phyloP scores from a whole-genome alignment of 1,139 yeast species.

The Candida tetrigidarum region DNA sequence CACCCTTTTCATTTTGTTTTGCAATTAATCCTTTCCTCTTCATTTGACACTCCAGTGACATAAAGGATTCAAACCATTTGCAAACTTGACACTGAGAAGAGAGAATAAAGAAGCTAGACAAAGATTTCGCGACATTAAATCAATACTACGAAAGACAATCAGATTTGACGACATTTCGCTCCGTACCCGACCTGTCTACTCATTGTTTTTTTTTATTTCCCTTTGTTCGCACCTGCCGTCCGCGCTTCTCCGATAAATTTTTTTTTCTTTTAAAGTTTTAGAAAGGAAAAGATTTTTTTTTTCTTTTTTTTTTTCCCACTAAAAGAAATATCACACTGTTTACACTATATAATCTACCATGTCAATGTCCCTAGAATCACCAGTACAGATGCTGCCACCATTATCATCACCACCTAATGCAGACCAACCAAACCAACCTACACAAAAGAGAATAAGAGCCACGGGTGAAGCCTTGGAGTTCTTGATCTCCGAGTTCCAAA shows the following conservation, averaged over 20 bases:
- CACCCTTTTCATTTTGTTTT: too few species aligned
- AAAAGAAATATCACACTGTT: too few species aligned
- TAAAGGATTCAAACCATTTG: neutral
- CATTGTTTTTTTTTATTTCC: neutral
- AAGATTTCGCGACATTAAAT: constrained; percentile 1
- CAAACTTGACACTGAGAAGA: neutral
- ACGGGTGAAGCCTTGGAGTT: constrained; percentile 81
- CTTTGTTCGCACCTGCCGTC: neutral
- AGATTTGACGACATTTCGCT: constrained; percentile 1
- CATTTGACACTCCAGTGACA: neutral
- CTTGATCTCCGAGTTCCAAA: constrained; percentile 69
- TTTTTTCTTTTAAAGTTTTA: neutral
- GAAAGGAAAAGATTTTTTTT: neutral
- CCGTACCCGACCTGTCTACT: neutral
- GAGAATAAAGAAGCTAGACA: neutral
- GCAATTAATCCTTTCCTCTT: too few species aligned
- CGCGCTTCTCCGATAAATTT: neutral
- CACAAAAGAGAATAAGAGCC: constrained; percentile 58
- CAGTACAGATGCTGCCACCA: neutral
- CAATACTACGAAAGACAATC: neutral
- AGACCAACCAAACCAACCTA: neutral
- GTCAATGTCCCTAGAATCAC: neutral
- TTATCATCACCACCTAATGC: neutral
- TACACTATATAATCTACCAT: neutral
- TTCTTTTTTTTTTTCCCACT: too few species aligned